Base-by-base conservation (phyloP, 108 stramenopile genomes). In the Nitzschia inconspicua region DNA sequence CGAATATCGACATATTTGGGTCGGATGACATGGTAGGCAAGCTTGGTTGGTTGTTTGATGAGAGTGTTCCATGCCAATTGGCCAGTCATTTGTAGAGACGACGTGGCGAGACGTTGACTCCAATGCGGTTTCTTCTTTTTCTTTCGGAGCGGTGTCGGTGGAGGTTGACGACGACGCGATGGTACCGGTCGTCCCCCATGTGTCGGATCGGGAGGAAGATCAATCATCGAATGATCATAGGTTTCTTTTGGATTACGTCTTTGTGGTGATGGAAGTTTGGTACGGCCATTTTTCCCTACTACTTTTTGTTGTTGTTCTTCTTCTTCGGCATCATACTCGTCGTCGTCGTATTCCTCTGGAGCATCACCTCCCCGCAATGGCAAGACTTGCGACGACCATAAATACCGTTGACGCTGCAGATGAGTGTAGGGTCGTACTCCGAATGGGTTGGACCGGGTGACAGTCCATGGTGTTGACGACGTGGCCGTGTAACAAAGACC, bases 21-120 rank as follows among this genome's bases (percentile, higher is more conserved):
- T 16, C 59, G 42, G 11, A 73, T 47, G 8, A 76, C n/a, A 26
- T 62, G 62, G 57, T 68, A 72, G 0, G 79, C 79, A 29, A 73
- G 56, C 11, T 73, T 76, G 18, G 67, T 71, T 13, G 73, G 44
- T 37, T 40, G 35, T 53, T 73, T 51, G 26, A 70, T 35, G 13
- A 51, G 29, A 6, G 79, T 49, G 18, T 42, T 54, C 42, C 47
- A 40, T 22, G 75, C 74, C 40, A 72, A 59, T 8, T 44, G 34
- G 35, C 70, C 62, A 9, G 66, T 48, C 25, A 80, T 25, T 1
- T 57, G 32, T 3, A 73, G 11, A 11, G 70, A 63, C 65, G 68
- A 48, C 18, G 68, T 40, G 9, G 79, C 74, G 4, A 80, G 34
- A 36, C 42, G 59, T 47, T 54, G 51, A 35, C 16, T 51, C 68